Conservation (phyloP, 305 asterid genomes). For the Fraxinus albicans region DNA sequence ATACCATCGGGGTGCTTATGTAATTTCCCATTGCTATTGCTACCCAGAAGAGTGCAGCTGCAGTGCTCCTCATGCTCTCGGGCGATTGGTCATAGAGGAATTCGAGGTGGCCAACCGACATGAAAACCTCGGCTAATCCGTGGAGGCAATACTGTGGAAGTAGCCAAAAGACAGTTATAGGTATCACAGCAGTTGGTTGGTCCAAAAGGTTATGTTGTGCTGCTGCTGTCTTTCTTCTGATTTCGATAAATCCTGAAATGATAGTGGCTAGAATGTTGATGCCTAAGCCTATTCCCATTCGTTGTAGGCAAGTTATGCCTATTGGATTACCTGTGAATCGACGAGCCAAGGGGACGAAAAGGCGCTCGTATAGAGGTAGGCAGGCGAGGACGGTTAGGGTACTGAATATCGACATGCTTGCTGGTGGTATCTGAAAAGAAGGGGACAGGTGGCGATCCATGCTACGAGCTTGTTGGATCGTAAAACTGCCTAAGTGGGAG, state of each 20-base stretch:
- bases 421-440: constrained; percentile 68
- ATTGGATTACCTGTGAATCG: constrained; percentile 44
- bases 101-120: constrained; percentile 62
- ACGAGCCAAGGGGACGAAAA: constrained; percentile 59
- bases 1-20: constrained; percentile 49
- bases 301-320: constrained; percentile 62
- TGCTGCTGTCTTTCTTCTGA: constrained; percentile 53
- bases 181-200: constrained; percentile 46
- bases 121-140: constrained; percentile 64
- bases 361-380: constrained; percentile 61
- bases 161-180: constrained; percentile 66
- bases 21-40: constrained; percentile 61
- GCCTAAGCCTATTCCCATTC: constrained; percentile 69
- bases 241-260: constrained; percentile 58
- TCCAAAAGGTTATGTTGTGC: constrained; percentile 44
- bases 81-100: constrained; percentile 76
- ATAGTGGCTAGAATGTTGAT: constrained; percentile 55
- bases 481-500: constrained; percentile 58
- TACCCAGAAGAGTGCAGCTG: constrained; percentile 56
- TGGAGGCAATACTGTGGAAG: constrained; percentile 65
- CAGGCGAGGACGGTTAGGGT: constrained; percentile 42
- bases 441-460: constrained; percentile 64
- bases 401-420: constrained; percentile 64
- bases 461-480: constrained; percentile 65
- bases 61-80: constrained; percentile 80